Evolutionary conservation across 495 filamentous ascomycete genomes (phyloP).

Genomic region (Trichoderma asperelloides): DNA sequence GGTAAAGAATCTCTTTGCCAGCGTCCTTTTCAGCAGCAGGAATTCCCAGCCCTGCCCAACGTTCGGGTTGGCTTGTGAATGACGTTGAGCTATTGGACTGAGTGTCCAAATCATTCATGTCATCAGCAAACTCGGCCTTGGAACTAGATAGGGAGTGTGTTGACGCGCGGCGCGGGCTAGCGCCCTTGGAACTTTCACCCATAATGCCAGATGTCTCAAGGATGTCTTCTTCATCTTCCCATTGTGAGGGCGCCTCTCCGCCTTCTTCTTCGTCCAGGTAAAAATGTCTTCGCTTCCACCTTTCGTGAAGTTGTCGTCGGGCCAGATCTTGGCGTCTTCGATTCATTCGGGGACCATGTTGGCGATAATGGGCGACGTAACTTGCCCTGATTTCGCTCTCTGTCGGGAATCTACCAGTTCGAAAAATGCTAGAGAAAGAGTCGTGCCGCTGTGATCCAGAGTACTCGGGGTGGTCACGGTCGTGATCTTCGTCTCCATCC

Average conservation of each 20-base stretch:
- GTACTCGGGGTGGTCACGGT: slow-evolving; percentile 11
- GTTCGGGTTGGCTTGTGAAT: slow-evolving; percentile 68
- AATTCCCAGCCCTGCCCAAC: slow-evolving; percentile 77
- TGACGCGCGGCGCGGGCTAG: slow-evolving; percentile 41
- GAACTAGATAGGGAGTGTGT: slow-evolving; percentile 70
- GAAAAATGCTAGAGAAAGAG: not conserved
- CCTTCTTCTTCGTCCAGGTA: slow-evolving; percentile 79
- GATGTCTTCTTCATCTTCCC: slow-evolving; percentile 54
- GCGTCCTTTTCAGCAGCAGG: slow-evolving; percentile 73
- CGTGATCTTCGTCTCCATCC: slow-evolving; percentile 19
- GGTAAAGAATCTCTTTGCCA: slow-evolving; percentile 82
- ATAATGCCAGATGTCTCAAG: slow-evolving; percentile 30
- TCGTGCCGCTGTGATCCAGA: not conserved
- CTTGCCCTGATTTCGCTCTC: slow-evolving; percentile 20
- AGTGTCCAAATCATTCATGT: slow-evolving; percentile 60
- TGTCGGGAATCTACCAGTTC: slow-evolving; percentile 18
- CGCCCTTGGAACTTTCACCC: slow-evolving; percentile 31
- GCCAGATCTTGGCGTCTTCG: slow-evolving; percentile 23
- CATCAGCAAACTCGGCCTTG: slow-evolving; percentile 76
- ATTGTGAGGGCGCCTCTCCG: slow-evolving; percentile 51
- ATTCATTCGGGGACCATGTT: slow-evolving; percentile 9
- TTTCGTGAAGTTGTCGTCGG: slow-evolving; percentile 52
- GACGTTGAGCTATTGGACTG: slow-evolving; percentile 74
- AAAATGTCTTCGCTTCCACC: slow-evolving; percentile 65
- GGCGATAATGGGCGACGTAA: not conserved